Conservation (phyloP, 805 yeast species). For the Candida dendrica region DNA sequence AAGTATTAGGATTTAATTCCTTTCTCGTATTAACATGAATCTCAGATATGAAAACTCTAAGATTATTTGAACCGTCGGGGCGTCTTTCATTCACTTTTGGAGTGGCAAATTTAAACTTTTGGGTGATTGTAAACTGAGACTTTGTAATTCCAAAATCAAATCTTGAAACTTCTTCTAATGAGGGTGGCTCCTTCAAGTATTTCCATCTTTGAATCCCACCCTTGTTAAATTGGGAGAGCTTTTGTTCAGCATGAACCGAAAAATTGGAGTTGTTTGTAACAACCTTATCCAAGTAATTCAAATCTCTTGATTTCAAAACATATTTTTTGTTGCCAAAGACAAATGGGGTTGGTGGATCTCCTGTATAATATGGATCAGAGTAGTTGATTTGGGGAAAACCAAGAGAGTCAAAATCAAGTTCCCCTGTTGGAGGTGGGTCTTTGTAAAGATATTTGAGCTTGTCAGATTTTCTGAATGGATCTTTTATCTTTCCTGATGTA, state of each 20-base stretch:
- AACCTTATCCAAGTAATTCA: conserved; percentile 24
- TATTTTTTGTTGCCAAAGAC: conserved; percentile 63
- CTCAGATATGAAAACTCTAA: conserved; percentile 62
- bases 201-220: conserved; percentile 32
- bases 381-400: conserved; percentile 49
- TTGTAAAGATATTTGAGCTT: conserved; percentile 4
- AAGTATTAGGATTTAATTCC: conserved; percentile 56
- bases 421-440: conserved; percentile 7
- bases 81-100: conserved; percentile 24
- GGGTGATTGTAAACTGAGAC: conserved; percentile 48
- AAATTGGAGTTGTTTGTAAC: conserved; percentile 5
- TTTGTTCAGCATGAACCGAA: conserved; percentile 1
- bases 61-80: conserved; percentile 34
- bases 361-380: conserved; percentile 56
- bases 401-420: conserved; percentile 34
- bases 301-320: conserved; percentile 34
- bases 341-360: conserved; percentile 42
- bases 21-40: conserved; percentile 54
- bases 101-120: conserved; percentile 32
- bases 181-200: conserved; percentile 43
- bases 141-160: conserved; percentile 5
- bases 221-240: neutral
- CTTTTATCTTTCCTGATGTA: neutral
- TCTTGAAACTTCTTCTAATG: conserved; percentile 25
- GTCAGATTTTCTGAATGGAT: neutral